Base-by-base conservation (phyloP, 1,139 yeast genomes). In the Debaryomycetaceae sp. region DNA sequence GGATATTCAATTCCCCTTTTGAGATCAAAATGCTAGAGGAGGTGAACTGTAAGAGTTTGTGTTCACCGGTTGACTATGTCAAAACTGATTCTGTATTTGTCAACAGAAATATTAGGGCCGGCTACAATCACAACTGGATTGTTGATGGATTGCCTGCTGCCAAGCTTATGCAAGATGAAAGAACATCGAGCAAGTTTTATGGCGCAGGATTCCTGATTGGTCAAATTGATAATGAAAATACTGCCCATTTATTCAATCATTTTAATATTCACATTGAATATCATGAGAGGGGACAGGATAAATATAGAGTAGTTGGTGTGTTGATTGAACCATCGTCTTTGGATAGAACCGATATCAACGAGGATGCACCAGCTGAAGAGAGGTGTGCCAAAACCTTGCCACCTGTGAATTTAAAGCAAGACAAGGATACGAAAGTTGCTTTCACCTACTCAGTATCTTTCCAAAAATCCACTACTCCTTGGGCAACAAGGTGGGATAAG, bases 401-500 rank as follows among this genome's bases (percentile, higher is more conserved):
- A 13, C 60, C 60, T 37, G 62, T 74, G 27, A 44, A 46, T n/a
- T 68, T 74, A 51, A 54, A 47, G 35, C 63, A 60, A 43, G 66
- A 63, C n/a, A 46, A 50, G 20, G 69, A 64, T 22, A 61, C 69
- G 6, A 54, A 55, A 5, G 77, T 73, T 4, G 40, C 55, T 42
- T 74, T 61, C 55, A 68, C 78, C 8, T 74, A 74, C 55, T 62
- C 83, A 4, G 80, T 85, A 22, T 58, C 59, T 9, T 93, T 93
- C 76, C 64, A 69, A 29, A 77, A 78, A 46, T 85, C 95, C 13
- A 71, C 69, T 11, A 87, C 95, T 11, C 82, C 84, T 8, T 93
- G 98, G 99, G 98, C 98, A 31, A 93, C 98, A 1, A 83, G 99
- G 70, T 93, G 99, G 99, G 99, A 93, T 65, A 88, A 89, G 65